Conservation (phyloP, 139 green algal species). For the Parachlorella kessleri region DNA sequence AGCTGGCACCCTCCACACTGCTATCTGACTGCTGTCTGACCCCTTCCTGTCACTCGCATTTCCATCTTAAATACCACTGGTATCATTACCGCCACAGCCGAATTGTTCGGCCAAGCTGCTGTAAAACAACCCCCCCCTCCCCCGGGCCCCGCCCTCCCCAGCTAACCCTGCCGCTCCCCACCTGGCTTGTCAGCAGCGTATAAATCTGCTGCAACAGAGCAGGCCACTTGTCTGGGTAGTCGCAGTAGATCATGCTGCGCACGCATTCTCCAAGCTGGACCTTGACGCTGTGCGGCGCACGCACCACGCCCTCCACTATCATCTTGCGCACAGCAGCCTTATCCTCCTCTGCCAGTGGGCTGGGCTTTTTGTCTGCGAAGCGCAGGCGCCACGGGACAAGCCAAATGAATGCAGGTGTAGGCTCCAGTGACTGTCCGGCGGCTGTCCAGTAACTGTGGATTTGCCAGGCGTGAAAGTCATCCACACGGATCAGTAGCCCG, state of each 20-base stretch:
- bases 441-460: no score
- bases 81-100: no score
- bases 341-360: slow-evolving; percentile 63
- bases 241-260: slow-evolving; percentile 75
- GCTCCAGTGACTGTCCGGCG: no score
- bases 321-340: slow-evolving; percentile 71
- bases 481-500: no score
- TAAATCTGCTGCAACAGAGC: slow-evolving; percentile 68
- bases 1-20: no score
- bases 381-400: no score
- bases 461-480: no score
- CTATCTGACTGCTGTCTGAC: no score
- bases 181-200: slow-evolving; percentile 49
- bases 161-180: slow-evolving; percentile 1
- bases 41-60: no score
- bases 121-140: neutral
- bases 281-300: slow-evolving; percentile 60
- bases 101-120: no score
- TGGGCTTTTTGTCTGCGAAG: slow-evolving; percentile 15
- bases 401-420: no score
- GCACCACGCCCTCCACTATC: slow-evolving; percentile 30
- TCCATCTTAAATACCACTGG: no score
- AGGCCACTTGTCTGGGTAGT: slow-evolving; percentile 92
- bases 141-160: neutral
- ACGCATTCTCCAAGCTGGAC: slow-evolving; percentile 89